Conservation (phyloP, 2,329 filamentous ascomycete species). For the Neofusicoccum sp. region DNA sequence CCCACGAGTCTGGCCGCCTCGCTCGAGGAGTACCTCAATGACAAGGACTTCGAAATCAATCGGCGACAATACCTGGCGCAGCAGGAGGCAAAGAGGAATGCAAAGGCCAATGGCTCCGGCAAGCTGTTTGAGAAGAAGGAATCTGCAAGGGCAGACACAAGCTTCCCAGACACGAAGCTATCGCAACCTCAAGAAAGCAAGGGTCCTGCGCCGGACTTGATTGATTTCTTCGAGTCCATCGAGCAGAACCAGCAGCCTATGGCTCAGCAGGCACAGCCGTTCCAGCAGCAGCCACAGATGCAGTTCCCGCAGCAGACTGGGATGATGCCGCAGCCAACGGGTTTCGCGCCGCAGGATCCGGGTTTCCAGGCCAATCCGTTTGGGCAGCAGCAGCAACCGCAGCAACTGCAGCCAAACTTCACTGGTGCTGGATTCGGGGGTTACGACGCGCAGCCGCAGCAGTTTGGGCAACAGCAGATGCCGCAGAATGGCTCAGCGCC, state of each 20-base stretch:
- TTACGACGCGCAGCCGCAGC: constrained; percentile 68
- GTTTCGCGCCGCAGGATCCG: constrained; percentile 19
- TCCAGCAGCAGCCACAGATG: constrained; percentile 27
- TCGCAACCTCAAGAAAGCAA: constrained; percentile 44
- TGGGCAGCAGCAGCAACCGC: constrained; percentile 37
- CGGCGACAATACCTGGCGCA: constrained; percentile 88
- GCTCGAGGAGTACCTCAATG: constrained; percentile 89
- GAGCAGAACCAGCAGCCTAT: constrained; percentile 77
- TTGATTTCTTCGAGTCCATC: constrained; percentile 89
- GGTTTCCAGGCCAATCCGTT: constrained; percentile 39
- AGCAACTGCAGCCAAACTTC: constrained; percentile 54
- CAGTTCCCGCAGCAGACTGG: constrained; percentile 27
- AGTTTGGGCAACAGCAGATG: constrained; percentile 32
- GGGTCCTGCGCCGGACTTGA: constrained; percentile 72
- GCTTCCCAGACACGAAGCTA: constrained; percentile 36
- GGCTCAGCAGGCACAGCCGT: constrained; percentile 33
- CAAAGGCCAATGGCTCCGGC: constrained; percentile 40
- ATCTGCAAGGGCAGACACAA: constrained; percentile 11
- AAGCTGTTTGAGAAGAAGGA: constrained; percentile 38
- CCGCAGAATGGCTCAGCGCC: constrained; percentile 25
- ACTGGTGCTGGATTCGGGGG: constrained; percentile 83
- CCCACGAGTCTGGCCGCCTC: constrained; percentile 87
- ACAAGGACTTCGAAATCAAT: constrained; percentile 93
- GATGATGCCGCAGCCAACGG: constrained; percentile 19
- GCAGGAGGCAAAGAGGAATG: constrained; percentile 67